Conservation (phyloP, 805 yeast genomes). For the Yarrowia sp. region DNA sequence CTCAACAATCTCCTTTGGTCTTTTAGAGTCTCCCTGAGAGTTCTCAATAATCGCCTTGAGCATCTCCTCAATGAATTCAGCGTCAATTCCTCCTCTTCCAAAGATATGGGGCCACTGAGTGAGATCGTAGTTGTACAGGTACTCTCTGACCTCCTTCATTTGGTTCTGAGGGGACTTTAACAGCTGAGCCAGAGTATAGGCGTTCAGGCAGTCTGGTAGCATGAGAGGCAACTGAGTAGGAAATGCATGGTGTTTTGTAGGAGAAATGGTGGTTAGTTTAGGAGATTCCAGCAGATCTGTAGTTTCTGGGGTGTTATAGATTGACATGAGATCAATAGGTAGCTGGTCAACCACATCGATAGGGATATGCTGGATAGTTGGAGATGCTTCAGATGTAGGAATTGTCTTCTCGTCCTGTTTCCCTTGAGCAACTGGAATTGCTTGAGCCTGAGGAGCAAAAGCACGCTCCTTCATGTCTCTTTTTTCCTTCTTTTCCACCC, state of each 20-base stretch:
- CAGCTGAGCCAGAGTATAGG: conserved; percentile 42
- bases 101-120: conserved; percentile 26
- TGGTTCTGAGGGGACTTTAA: conserved; percentile 41
- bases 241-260: background rate
- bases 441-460: conserved; percentile 4
- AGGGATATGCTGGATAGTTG: background rate
- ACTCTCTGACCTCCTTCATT: conserved; percentile 40
- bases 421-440: background rate
- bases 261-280: background rate
- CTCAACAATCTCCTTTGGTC: conserved; percentile 31
- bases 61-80: conserved; percentile 44
- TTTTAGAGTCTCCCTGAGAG: background rate
- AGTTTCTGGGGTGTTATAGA: conserved; percentile 16
- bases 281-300: conserved; percentile 5
- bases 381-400: conserved; percentile 11
- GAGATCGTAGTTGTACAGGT: conserved; percentile 40
- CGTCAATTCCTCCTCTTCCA: conserved; percentile 43
- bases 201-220: conserved; percentile 40
- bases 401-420: too few relatives aligned
- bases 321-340: conserved; percentile 1
- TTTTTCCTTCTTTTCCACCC: conserved; percentile 42
- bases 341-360: background rate
- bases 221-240: conserved; percentile 12
- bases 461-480: conserved; percentile 21
- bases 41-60: conserved; percentile 40